Conservation (phyloP, 805 yeast species). For the Grigorovia transvaalensis region DNA sequence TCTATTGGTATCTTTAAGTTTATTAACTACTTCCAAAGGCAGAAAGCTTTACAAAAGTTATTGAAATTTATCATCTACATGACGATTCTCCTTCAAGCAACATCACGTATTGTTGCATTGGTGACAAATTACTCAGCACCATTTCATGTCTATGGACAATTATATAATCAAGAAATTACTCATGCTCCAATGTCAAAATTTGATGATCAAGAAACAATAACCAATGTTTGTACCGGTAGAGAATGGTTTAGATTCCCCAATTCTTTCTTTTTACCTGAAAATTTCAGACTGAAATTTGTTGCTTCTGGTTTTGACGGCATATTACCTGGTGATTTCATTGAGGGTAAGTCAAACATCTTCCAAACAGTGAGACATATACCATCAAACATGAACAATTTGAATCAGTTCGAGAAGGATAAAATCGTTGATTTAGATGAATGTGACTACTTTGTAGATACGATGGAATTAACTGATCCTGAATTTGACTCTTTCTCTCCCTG, state of each 20-base stretch:
- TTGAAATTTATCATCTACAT: constrained; percentile 12
- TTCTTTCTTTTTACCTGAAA: constrained; percentile 66
- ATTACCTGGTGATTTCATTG: constrained; percentile 78
- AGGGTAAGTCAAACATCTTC: constrained; percentile 23
- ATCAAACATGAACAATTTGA: constrained; percentile 62
- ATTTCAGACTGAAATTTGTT: constrained; percentile 56
- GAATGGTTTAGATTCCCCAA: constrained; percentile 94
- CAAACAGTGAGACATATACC: constrained; percentile 42
- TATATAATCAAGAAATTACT: constrained; percentile 13
- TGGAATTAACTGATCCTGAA: constrained; percentile 36
- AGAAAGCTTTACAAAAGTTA: constrained; percentile 4
- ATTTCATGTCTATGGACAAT: constrained; percentile 40
- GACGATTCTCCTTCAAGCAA: constrained; percentile 23
- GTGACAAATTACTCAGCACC: constrained; percentile 68
- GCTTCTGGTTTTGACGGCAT: constrained; percentile 76
- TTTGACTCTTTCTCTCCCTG: constrained; percentile 33
- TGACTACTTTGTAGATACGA: constrained; percentile 61
- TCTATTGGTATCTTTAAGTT: constrained; percentile 35
- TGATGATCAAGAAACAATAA: constrained; percentile 9
- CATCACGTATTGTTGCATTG: constrained; percentile 50
- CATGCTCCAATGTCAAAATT: not conserved
- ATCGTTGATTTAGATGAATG: constrained; percentile 43
- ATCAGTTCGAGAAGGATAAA: constrained; percentile 52
- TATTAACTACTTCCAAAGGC: constrained; percentile 8
- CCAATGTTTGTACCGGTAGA: constrained; percentile 77